These are phyloP conservation scores for Leccinum rimulosum DNA, from an alignment of 768 basidiomycete species.

Conservation along the genomic window DNA sequence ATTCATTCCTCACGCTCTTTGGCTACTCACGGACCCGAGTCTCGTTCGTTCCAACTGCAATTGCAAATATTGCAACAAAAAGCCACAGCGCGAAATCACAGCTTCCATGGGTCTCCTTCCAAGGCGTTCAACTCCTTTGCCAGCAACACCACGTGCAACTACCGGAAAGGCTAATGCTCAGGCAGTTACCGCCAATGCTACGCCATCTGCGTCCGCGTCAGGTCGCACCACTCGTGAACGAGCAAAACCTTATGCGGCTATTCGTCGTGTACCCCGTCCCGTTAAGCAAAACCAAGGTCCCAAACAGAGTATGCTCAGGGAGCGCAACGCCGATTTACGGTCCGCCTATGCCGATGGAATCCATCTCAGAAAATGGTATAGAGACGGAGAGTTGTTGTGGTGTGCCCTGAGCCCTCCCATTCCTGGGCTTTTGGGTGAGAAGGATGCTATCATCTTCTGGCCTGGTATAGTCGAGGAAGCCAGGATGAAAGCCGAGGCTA, in stretches of 20 bases:
- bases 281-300: constrained; percentile 36
- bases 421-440: constrained; percentile 34
- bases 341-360: constrained; percentile 49
- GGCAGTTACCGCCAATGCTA: constrained; percentile 10
- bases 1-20: constrained; percentile 80
- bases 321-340: constrained; percentile 64
- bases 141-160: constrained; percentile 14
- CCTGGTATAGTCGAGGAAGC: constrained; percentile 66
- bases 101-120: constrained; percentile 49
- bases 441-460: constrained; percentile 64
- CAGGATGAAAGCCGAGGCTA: constrained; percentile 45
- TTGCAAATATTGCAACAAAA: constrained; percentile 78
- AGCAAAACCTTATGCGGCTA: constrained; percentile 39
- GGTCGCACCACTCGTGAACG: constrained; percentile 21
- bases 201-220: constrained; percentile 11
- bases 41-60: constrained; percentile 50
- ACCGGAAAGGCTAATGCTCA: constrained; percentile 11
- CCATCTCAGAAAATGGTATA: constrained; percentile 56
- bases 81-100: constrained; percentile 68
- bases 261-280: constrained; percentile 38
- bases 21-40: constrained; percentile 61
- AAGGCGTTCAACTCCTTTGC: constrained; percentile 35
- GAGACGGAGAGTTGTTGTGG: constrained; percentile 73
- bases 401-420: constrained; percentile 56
- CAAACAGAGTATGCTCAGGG: constrained; percentile 51